phyloP scores from a whole-genome alignment of 2,329 filamentous ascomycete species.

The Leptographium wingfieldii region DNA sequence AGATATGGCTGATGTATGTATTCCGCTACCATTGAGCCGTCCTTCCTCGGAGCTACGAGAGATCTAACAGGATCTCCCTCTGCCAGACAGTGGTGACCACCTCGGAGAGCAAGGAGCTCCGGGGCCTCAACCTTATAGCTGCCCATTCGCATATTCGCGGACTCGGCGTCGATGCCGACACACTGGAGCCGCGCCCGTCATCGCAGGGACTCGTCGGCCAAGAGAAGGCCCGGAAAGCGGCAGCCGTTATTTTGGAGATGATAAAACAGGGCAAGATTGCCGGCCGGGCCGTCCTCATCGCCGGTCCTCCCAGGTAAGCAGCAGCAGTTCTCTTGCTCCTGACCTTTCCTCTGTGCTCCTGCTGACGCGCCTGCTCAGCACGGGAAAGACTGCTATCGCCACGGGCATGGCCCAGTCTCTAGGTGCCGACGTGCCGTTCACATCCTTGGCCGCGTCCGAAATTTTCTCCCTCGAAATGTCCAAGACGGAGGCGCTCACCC shows the following conservation, averaged over 20 bases:
- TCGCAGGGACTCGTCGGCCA: slow-evolving; percentile 95
- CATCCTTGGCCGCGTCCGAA: slow-evolving; percentile 86
- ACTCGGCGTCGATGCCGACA: slow-evolving; percentile 83
- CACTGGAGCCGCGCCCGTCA: slow-evolving; percentile 69
- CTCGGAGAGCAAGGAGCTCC: slow-evolving; percentile 89
- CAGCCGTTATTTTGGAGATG: slow-evolving; percentile 95
- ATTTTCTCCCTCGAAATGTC: slow-evolving; percentile 99
- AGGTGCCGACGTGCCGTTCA: slow-evolving; percentile 89
- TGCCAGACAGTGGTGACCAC: slow-evolving; percentile 57
- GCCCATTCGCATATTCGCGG: slow-evolving; percentile 97
- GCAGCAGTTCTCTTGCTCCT: neutral
- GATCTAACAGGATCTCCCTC: neutral
- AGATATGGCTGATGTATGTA: slow-evolving; percentile 11
- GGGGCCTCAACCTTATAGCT: slow-evolving; percentile 92
- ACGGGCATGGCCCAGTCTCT: slow-evolving; percentile 98
- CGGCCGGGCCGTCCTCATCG: slow-evolving; percentile 85
- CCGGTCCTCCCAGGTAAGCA: slow-evolving; percentile 69
- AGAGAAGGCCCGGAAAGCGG: slow-evolving; percentile 90
- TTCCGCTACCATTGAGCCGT: neutral
- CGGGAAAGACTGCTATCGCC: slow-evolving; percentile 94
- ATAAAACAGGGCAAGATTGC: slow-evolving; percentile 98
- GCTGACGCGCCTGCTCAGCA: slow-evolving; percentile 39
- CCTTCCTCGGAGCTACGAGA: neutral
- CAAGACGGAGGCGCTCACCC: slow-evolving; percentile 94
- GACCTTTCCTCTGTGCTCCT: neutral